Evolutionary conservation across 2,329 filamentous ascomycete genomes (phyloP).

Genomic region (Aspergillus costaricaensis): DNA sequence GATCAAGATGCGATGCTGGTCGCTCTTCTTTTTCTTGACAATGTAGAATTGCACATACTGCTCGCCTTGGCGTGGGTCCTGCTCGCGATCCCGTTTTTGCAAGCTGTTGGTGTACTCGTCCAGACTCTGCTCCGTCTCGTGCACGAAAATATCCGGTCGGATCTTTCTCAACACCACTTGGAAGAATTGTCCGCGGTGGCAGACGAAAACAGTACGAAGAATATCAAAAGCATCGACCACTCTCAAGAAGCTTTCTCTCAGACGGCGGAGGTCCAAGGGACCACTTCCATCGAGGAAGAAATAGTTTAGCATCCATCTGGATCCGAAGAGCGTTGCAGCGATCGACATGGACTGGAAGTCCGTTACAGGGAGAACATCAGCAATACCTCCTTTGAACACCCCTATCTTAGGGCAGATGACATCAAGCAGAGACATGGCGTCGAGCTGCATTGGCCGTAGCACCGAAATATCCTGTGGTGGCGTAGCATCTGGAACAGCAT

Average conservation of each 20-base stretch:
- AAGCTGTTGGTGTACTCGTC: slow-evolving; percentile 57
- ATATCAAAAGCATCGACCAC: slow-evolving; percentile 65
- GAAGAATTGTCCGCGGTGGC: slow-evolving; percentile 53
- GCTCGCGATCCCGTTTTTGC: slow-evolving; percentile 58
- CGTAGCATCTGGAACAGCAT: not conserved
- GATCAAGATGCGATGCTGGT: slow-evolving; percentile 55
- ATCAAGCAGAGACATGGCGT: slow-evolving; percentile 48
- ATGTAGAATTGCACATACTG: slow-evolving; percentile 63
- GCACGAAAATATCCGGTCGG: slow-evolving; percentile 53
- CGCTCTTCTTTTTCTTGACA: slow-evolving; percentile 45
- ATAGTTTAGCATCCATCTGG: slow-evolving; percentile 49
- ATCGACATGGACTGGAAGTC: slow-evolving; percentile 48
- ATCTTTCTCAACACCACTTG: slow-evolving; percentile 62
- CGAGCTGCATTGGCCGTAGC: slow-evolving; percentile 27
- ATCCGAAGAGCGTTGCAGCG: slow-evolving; percentile 39
- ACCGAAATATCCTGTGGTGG: slow-evolving; percentile 26
- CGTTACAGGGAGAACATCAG: slow-evolving; percentile 60
- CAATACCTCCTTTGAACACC: slow-evolving; percentile 54
- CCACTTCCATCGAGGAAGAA: slow-evolving; percentile 59
- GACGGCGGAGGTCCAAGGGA: slow-evolving; percentile 51
- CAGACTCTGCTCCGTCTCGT: slow-evolving; percentile 55
- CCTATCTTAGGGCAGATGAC: slow-evolving; percentile 55
- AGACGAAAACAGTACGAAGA: slow-evolving; percentile 65
- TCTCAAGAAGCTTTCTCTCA: slow-evolving; percentile 45
- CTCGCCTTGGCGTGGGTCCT: slow-evolving; percentile 59